Evolutionary conservation across 306 rosid species (phyloP), one percentile per base, ranked within the genome.

Genomic region (Trifolium pratense): DNA sequence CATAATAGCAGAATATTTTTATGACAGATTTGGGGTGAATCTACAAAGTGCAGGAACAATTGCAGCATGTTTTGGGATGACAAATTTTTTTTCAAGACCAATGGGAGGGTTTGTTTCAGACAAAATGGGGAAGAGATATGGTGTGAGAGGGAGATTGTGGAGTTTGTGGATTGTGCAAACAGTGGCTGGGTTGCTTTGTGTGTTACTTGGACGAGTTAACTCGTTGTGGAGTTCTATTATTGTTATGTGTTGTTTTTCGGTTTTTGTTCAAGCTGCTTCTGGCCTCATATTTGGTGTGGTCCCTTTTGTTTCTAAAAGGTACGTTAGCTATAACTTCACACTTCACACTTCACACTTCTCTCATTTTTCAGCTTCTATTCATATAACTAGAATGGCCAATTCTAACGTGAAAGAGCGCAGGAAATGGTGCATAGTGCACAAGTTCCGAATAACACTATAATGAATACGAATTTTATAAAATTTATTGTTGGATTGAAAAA

Each of bases 121-220:
- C 26, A 9, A 39, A 52, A 66, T 88, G 90, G 90, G 78, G 7
- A 73, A 37, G 77, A 70, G 75, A 49, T 86, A 80, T 32, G 93
- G 90, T 7, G 83, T 84, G 76, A 86, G 90, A 58, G 90, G 90
- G 37, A 78, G 90, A 31, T 18, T 88, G 40, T 86, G 90, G 93
- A 86, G 75, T 9, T 36, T 86, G 75, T 86, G 93, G 90, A 57
- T 25, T 37, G 86, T 84, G 2, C 85, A 84, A 42, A 80, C 84
- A 6, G 70, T 74, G 66, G 89, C 87, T 1, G 89, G 89, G 11
- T 64, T 86, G 76, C 36, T 84, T 2, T 86, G 89, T 42, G 64
- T 84, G 7, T 16, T 82, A 60, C 90, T 86, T 13, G 87, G 89
- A 1, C 81, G 85, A 63, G 77, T 80, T 23, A 49, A 68, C 76